phyloP scores from a whole-genome alignment of 1,284 basidiomycete genomes.

The Ustilago nuda region DNA sequence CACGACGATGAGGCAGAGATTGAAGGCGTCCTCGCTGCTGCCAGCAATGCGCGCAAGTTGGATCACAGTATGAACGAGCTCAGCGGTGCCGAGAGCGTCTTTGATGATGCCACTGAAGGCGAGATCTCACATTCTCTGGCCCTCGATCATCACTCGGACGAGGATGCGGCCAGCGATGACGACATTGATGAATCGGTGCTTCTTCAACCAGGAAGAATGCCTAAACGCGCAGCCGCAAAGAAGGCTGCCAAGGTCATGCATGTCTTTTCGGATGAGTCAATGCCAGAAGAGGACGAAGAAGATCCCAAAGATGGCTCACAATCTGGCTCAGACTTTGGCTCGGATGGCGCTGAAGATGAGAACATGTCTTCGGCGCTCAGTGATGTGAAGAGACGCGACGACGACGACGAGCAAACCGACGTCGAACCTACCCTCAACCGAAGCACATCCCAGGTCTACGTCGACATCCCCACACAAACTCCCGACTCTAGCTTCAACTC shows the following conservation, averaged over 20 bases:
- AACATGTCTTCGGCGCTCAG: constrained; percentile 29
- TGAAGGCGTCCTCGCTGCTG: constrained; percentile 23
- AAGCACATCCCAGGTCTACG: constrained; percentile 1
- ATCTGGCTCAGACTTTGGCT: constrained; percentile 4
- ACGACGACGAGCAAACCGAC: constrained; percentile 15
- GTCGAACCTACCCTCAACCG: not conserved
- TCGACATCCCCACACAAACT: constrained; percentile 18
- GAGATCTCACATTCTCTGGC: constrained; percentile 27
- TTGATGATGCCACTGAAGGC: constrained; percentile 42
- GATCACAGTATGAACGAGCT: constrained; percentile 31
- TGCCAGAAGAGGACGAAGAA: constrained; percentile 16
- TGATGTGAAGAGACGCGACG: constrained; percentile 2
- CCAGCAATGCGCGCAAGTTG: not conserved
- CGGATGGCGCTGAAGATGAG: constrained; percentile 19
- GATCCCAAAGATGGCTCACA: constrained; percentile 14
- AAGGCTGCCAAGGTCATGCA: constrained; percentile 9
- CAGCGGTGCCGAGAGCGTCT: constrained; percentile 29
- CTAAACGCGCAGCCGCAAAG: constrained; percentile 2
- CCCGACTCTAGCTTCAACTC: constrained; percentile 30
- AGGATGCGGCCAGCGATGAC: constrained; percentile 13
- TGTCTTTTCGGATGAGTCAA: constrained; percentile 12
- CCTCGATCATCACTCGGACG: constrained; percentile 17
- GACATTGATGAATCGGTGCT: constrained; percentile 22
- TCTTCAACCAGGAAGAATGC: constrained; percentile 22
- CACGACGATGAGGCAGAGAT: constrained; percentile 36